Evolutionary conservation across 257 asterid species (phyloP).

Genomic region (Solanum medicagineum): DNA sequence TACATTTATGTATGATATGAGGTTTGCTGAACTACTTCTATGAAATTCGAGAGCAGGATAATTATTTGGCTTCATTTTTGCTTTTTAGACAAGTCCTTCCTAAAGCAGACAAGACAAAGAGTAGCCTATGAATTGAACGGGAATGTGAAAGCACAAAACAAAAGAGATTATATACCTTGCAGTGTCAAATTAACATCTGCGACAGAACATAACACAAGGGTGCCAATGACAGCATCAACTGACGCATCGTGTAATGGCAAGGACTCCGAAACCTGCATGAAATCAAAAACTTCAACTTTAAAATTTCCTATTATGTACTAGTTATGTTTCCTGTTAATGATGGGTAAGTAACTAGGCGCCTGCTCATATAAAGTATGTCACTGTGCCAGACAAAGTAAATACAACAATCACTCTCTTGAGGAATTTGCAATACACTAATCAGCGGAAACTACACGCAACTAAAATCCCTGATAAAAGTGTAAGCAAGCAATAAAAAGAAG

Average conservation of each 20-base stretch:
- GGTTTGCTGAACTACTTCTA: not conserved
- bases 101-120: not conserved
- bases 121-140: not conserved
- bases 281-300: not conserved
- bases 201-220: constrained; percentile 90
- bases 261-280: constrained; percentile 71
- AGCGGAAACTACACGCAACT: not conserved
- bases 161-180: constrained; percentile 32
- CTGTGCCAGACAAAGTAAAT: not conserved
- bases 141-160: not conserved
- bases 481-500: not conserved
- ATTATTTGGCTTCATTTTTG: not conserved
- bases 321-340: not conserved
- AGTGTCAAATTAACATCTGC: constrained; percentile 52
- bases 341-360: not conserved
- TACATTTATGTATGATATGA: not conserved
- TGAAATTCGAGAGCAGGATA: not conserved
- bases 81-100: not conserved
- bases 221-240: constrained; percentile 81
- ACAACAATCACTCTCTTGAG: not conserved
- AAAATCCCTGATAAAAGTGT: not conserved
- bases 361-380: not conserved
- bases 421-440: not conserved
- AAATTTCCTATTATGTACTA: not conserved
- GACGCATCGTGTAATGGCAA: constrained; percentile 73